These are phyloP conservation scores for Huntiella bhutanensis DNA, from an alignment of 2,329 filamentous ascomycete species.

Conservation along the genomic window DNA sequence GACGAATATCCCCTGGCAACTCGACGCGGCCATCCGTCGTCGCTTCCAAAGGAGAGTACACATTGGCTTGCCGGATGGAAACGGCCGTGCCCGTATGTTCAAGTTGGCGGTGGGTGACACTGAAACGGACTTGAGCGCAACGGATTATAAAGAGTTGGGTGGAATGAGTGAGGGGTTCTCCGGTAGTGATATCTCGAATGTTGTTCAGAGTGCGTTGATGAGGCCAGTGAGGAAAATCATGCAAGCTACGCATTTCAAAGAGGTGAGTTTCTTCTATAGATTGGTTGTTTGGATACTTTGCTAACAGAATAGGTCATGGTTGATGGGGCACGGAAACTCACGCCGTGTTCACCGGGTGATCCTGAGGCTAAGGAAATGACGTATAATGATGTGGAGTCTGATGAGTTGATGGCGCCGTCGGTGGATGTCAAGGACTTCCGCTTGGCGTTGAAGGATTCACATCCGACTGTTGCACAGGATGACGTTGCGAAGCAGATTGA, in stretches of 20 bases:
- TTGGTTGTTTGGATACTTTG: not conserved
- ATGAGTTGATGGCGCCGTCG: conserved; percentile 69
- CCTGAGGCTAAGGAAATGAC: conserved; percentile 75
- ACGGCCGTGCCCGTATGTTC: conserved; percentile 85
- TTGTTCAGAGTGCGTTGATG: conserved; percentile 92
- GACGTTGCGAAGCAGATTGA: conserved; percentile 72
- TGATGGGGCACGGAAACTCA: conserved; percentile 50
- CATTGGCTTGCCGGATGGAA: conserved; percentile 75
- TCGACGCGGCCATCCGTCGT: conserved; percentile 85
- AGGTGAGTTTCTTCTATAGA: conserved; percentile 32
- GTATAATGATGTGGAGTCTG: conserved; percentile 72
- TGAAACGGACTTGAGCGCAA: conserved; percentile 59
- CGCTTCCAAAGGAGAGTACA: conserved; percentile 94
- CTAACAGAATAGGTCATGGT: conserved; percentile 40
- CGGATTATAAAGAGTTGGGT: conserved; percentile 65
- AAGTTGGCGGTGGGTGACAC: conserved; percentile 87
- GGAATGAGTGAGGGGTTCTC: conserved; percentile 83
- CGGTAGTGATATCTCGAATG: conserved; percentile 87
- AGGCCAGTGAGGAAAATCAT: conserved; percentile 93
- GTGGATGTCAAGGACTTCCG: conserved; percentile 83
- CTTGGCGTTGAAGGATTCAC: conserved; percentile 69
- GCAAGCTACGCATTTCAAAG: conserved; percentile 94
- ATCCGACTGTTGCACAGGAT: conserved; percentile 76
- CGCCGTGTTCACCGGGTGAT: conserved; percentile 88
- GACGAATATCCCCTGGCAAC: conserved; percentile 97